Evolutionary conservation across 2,329 filamentous ascomycete species (phyloP).

Genomic region (Emmonsiellopsis sp.): DNA sequence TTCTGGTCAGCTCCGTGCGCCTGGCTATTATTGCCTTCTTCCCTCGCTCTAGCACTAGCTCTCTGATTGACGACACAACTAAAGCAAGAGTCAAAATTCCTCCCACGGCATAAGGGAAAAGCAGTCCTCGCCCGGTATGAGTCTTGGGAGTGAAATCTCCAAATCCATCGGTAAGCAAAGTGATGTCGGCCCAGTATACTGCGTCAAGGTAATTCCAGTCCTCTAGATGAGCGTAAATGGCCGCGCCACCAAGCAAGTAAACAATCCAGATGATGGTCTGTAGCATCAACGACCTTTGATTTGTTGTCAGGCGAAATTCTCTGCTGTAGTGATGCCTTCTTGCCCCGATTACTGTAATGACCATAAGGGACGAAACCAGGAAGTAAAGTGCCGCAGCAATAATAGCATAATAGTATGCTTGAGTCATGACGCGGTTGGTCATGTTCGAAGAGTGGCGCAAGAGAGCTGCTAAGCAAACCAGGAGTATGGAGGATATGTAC

Average conservation of each 20-base stretch:
- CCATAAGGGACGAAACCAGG: conserved; percentile 46
- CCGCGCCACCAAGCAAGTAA: conserved; percentile 31
- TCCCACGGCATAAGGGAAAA: conserved; percentile 28
- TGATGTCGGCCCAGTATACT: conserved; percentile 27
- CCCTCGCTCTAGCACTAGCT: conserved; percentile 30
- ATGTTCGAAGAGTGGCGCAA: conserved; percentile 33
- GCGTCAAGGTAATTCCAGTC: conserved; percentile 27
- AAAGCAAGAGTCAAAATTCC: conserved; percentile 28
- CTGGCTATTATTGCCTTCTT: conserved; percentile 27
- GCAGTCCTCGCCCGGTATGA: conserved; percentile 23
- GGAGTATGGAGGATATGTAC: conserved; percentile 44
- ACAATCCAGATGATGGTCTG: conserved; percentile 35
- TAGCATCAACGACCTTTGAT: conserved; percentile 46
- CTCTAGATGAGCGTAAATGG: conserved; percentile 30
- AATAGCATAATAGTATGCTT: conserved; percentile 53
- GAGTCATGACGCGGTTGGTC: conserved; percentile 40
- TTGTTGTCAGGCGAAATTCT: conserved; percentile 47
- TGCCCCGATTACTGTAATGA: conserved; percentile 48
- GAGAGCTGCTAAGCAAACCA: conserved; percentile 44
- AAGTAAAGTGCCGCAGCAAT: conserved; percentile 50
- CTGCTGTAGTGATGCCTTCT: conserved; percentile 45
- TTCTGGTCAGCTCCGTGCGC: conserved; percentile 26
- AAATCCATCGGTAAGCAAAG: conserved; percentile 28
- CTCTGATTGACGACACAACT: conserved; percentile 27
- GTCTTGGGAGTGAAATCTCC: conserved; percentile 25